phyloP scores from a whole-genome alignment of 2,329 filamentous ascomycete genomes.

The Phymatotrichopsis omnivora region DNA sequence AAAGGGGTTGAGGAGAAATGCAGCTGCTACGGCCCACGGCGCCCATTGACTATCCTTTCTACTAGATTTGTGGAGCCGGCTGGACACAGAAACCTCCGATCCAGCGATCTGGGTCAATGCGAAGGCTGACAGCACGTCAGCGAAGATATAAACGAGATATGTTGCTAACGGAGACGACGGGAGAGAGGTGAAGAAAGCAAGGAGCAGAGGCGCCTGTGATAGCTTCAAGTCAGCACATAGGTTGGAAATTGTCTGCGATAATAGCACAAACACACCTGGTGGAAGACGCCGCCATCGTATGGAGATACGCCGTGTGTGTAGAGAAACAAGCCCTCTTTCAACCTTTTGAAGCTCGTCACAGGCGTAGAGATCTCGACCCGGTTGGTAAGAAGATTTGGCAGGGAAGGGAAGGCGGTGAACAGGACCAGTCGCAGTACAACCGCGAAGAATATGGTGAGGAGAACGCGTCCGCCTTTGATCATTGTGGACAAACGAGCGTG shows the following conservation, averaged over 20 bases:
- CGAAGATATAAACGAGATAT: slow-evolving; percentile 64
- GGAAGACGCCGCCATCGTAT: slow-evolving; percentile 82
- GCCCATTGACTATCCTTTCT: slow-evolving; percentile 66
- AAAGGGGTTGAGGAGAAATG: slow-evolving; percentile 92
- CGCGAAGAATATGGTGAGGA: slow-evolving; percentile 57
- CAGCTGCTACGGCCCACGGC: slow-evolving; percentile 64
- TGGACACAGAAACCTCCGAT: slow-evolving; percentile 66
- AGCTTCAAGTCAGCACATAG: too few species aligned
- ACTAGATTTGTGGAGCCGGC: slow-evolving; percentile 66
- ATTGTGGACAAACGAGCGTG: too few species aligned
- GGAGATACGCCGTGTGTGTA: slow-evolving; percentile 95
- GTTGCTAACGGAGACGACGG: slow-evolving; percentile 68
- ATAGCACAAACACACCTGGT: slow-evolving; percentile 46
- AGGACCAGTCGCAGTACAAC: slow-evolving; percentile 69
- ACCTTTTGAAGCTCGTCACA: slow-evolving; percentile 93
- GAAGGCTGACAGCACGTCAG: slow-evolving; percentile 74
- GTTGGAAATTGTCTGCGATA: not conserved
- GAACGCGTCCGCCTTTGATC: slow-evolving; percentile 28
- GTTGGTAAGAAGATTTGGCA: slow-evolving; percentile 76
- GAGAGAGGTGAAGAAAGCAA: slow-evolving; percentile 83
- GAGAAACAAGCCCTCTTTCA: slow-evolving; percentile 92
- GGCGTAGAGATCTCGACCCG: slow-evolving; percentile 96
- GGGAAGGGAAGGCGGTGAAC: slow-evolving; percentile 67
- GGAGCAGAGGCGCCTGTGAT: slow-evolving; percentile 74
- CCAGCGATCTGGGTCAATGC: slow-evolving; percentile 70